phyloP scores from a whole-genome alignment of 139 green algal species.

The Picochlorum sp. region DNA sequence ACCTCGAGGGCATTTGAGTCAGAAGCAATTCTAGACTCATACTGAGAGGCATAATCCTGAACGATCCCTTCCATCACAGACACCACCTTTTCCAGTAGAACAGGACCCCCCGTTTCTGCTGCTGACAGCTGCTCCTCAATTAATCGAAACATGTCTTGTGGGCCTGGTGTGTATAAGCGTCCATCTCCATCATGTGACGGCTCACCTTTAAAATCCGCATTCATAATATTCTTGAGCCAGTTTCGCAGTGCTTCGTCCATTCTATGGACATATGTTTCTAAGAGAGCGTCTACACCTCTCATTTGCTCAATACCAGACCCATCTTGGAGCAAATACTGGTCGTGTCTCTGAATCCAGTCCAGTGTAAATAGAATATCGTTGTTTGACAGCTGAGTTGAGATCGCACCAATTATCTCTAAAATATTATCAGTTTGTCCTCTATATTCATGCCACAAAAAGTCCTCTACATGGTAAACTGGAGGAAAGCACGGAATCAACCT shows the following conservation, averaged over 20 bases:
- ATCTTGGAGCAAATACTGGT: conserved; percentile 45
- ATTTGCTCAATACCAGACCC: conserved; percentile 2
- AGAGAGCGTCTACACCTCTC: conserved; percentile 36
- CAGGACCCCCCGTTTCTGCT: background rate
- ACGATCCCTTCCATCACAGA: background rate
- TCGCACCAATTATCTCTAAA: conserved; percentile 68
- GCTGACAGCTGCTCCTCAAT: conserved; percentile 68
- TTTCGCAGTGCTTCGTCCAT: conserved; percentile 50
- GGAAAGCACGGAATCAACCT: conserved; percentile 74
- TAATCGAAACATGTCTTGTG: conserved; percentile 85
- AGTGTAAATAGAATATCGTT: conserved; percentile 67
- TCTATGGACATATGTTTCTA: conserved; percentile 63
- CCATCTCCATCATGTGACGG: conserved; percentile 50
- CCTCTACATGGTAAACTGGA: conserved; percentile 67
- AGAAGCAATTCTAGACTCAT: conserved; percentile 9
- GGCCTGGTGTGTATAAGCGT: conserved; percentile 64
- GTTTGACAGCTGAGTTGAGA: conserved; percentile 56
- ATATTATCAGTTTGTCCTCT: conserved; percentile 58
- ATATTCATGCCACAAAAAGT: conserved; percentile 43
- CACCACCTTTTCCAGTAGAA: conserved; percentile 11
- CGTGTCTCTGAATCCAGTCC: conserved; percentile 64
- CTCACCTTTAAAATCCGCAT: conserved; percentile 39
- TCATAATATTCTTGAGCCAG: conserved; percentile 80
- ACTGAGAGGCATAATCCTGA: conserved; percentile 22
- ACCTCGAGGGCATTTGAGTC: conserved; percentile 37